Evolutionary conservation across 1,284 basidiomycete species (phyloP).

Genomic region (Xerocomus nothofagi): DNA sequence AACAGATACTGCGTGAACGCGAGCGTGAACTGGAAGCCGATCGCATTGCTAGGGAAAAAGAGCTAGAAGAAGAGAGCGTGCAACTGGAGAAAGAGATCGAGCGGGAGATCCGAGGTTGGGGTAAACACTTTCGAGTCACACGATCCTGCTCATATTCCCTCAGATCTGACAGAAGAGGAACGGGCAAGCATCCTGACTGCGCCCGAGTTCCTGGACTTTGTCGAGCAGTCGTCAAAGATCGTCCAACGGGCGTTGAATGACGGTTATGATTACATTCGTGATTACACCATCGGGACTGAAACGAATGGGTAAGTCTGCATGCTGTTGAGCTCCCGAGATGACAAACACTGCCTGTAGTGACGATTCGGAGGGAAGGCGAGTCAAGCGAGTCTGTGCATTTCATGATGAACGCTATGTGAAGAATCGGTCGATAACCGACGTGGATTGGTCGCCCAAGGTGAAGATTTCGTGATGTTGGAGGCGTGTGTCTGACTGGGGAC

Average conservation of each 20-base stretch:
- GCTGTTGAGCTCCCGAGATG: background rate
- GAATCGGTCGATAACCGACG: slow-evolving; percentile 90
- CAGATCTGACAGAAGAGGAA: slow-evolving; percentile 86
- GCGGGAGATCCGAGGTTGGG: slow-evolving; percentile 76
- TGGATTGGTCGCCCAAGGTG: slow-evolving; percentile 97
- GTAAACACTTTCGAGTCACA: background rate
- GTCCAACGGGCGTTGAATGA: slow-evolving; percentile 96
- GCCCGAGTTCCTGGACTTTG: slow-evolving; percentile 90
- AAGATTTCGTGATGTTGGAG: slow-evolving; percentile 13
- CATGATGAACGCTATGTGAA: slow-evolving; percentile 86
- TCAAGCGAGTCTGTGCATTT: slow-evolving; percentile 88
- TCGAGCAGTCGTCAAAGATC: slow-evolving; percentile 94
- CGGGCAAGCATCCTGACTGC: slow-evolving; percentile 77
- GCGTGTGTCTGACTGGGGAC: slow-evolving; percentile 7
- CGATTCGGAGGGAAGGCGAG: slow-evolving; percentile 83
- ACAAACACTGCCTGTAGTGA: slow-evolving; percentile 53
- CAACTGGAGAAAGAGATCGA: slow-evolving; percentile 81
- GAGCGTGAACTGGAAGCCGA: slow-evolving; percentile 67
- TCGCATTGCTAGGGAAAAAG: slow-evolving; percentile 69
- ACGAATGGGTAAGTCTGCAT: slow-evolving; percentile 59
- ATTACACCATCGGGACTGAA: slow-evolving; percentile 87
- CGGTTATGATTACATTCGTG: slow-evolving; percentile 93
- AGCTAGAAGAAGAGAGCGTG: slow-evolving; percentile 78
- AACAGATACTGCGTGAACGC: slow-evolving; percentile 65
- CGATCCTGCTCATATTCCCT: background rate